Percentiles rank a stretch among this genome's conserved stretches.
phyloP scores from a whole-genome alignment of 805 yeast genomes.

The Yarrowia sp. region DNA sequence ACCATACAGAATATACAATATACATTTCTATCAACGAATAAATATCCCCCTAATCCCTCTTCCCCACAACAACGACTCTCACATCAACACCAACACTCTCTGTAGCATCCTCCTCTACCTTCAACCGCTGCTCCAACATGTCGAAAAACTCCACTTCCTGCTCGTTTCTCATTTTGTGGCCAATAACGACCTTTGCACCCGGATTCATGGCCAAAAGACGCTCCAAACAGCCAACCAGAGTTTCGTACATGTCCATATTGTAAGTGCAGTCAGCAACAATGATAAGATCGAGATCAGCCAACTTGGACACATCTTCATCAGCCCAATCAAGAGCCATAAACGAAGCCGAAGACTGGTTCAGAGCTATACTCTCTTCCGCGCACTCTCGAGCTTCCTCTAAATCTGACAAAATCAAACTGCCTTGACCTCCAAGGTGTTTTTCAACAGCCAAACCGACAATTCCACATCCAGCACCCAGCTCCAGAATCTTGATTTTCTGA shows the following conservation, averaged over 20 bases:
- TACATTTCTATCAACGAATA: too few species aligned
- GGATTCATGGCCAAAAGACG: not conserved
- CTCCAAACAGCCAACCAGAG: conserved; percentile 37
- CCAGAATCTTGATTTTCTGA: conserved; percentile 31
- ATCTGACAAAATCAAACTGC: conserved; percentile 39
- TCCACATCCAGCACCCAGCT: conserved; percentile 47
- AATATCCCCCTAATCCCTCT: too few species aligned
- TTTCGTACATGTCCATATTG: conserved; percentile 42
- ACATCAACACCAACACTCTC: conserved; percentile 7
- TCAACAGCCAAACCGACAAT: conserved; percentile 39
- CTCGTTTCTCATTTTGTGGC: conserved; percentile 37
- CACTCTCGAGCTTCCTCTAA: conserved; percentile 42
- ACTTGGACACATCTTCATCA: conserved; percentile 26
- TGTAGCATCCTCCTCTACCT: not conserved
- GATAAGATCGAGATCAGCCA: conserved; percentile 36
- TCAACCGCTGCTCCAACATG: conserved; percentile 9
- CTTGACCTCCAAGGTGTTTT: conserved; percentile 29
- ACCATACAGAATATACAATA: too few species aligned
- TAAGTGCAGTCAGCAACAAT: conserved; percentile 45
- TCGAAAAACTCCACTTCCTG: conserved; percentile 31
- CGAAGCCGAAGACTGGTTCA: conserved; percentile 30
- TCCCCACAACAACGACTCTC: not conserved
- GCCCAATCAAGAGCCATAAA: conserved; percentile 44
- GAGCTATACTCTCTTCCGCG: conserved; percentile 37
- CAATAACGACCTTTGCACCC: conserved; percentile 33